These are phyloP conservation scores for Aspergillus felis DNA, from an alignment of 2,329 filamentous ascomycete genomes.

Conservation along the genomic window DNA sequence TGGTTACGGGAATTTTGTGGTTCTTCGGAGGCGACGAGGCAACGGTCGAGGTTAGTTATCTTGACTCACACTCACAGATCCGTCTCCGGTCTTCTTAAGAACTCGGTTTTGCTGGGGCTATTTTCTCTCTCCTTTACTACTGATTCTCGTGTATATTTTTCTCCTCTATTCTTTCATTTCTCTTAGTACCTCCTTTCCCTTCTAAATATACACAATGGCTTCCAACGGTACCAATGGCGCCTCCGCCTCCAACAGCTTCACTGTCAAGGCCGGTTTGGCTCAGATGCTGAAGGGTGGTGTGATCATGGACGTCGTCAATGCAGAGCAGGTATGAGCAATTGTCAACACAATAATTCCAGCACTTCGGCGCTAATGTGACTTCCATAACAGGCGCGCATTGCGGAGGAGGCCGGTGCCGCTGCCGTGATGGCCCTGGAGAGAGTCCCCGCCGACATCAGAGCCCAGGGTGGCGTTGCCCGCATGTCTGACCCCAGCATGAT, in stretches of 20 bases:
- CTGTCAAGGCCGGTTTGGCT: constrained; percentile 89
- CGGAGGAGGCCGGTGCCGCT: constrained; percentile 90
- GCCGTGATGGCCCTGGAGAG: constrained; percentile 99
- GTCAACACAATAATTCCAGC: neutral
- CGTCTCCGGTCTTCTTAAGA: neutral
- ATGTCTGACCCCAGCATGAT: constrained; percentile 97
- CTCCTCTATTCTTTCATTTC: neutral
- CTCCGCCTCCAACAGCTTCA: constrained; percentile 59
- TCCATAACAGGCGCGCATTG: constrained; percentile 71
- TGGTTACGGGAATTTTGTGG: neutral
- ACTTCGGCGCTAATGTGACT: neutral
- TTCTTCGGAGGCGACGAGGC: constrained; percentile 3
- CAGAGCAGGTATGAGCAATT: constrained; percentile 61
- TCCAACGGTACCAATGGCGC: constrained; percentile 27
- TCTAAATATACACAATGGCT: constrained; percentile 29
- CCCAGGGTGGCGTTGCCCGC: constrained; percentile 85
- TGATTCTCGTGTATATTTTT: neutral
- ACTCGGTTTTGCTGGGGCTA: neutral
- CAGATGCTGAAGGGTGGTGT: constrained; percentile 99
- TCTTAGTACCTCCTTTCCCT: neutral
- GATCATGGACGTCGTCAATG: constrained; percentile 98
- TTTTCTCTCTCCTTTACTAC: neutral
- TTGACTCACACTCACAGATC: constrained; percentile 1
- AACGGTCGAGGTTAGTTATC: neutral
- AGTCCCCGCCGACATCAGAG: constrained; percentile 92